Percentiles rank a stretch among this genome's conserved stretches.
Evolutionary conservation across 2,329 filamentous ascomycete species (phyloP).

Genomic region (Penicillium concentricum): DNA sequence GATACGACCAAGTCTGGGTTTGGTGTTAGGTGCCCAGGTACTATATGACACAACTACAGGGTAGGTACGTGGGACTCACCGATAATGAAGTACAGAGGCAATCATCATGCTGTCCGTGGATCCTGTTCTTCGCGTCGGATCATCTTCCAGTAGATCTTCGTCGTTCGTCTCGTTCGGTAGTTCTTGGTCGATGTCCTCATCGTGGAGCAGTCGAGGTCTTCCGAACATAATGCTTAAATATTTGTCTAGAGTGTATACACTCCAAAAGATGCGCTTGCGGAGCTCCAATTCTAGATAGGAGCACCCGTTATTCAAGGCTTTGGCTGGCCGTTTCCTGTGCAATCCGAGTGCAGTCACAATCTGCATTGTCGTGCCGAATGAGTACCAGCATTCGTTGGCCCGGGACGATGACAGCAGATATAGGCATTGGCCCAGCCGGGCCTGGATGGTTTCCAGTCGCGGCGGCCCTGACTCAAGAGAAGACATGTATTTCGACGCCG

Average conservation of each 20-base stretch:
- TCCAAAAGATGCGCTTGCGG: slow-evolving; percentile 62
- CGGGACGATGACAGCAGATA: slow-evolving; percentile 60
- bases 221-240: slow-evolving; percentile 65
- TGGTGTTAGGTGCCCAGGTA: background rate
- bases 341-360: slow-evolving; percentile 50
- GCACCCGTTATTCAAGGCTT: slow-evolving; percentile 29
- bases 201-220: slow-evolving; percentile 59
- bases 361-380: slow-evolving; percentile 58
- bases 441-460: slow-evolving; percentile 57
- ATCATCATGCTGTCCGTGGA: slow-evolving; percentile 42
- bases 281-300: slow-evolving; percentile 49
- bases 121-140: slow-evolving; percentile 36
- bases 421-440: slow-evolving; percentile 57
- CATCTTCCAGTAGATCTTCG: slow-evolving; percentile 52
- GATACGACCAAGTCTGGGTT: slow-evolving; percentile 51
- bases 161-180: slow-evolving; percentile 58
- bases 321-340: slow-evolving; percentile 34
- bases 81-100: slow-evolving; percentile 40
- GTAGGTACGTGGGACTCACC: slow-evolving; percentile 20
- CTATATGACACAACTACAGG: background rate
- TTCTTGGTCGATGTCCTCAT: slow-evolving; percentile 63
- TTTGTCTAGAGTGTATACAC: slow-evolving; percentile 61
- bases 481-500: slow-evolving; percentile 37
- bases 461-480: slow-evolving; percentile 54
- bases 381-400: slow-evolving; percentile 61